Base-by-base conservation (phyloP, 1,284 basidiomycete genomes). In the Sparassis latifolia region DNA sequence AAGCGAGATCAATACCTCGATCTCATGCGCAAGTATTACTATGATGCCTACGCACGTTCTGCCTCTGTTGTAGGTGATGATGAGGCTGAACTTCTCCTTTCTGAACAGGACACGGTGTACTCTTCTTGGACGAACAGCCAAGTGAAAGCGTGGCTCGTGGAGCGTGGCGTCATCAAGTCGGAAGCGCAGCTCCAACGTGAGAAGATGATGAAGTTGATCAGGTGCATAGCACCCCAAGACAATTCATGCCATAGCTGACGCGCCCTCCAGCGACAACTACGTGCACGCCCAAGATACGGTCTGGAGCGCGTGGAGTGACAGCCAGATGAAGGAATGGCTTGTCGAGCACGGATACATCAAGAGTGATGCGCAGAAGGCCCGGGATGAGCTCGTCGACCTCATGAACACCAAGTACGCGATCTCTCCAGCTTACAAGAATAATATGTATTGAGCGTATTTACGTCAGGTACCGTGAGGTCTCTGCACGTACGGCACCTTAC, bases 21-120 rank as follows among this genome's bases (percentile, higher is more conserved):
- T 10, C 65, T 83, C 49, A 92, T 97, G 87, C 74, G 81, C 54
- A 71, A 76, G 44, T 93, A 92, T 64, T 93, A 95, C 66, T 96
- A 91, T 62, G 68, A 66, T 46, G 58, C 27, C 20, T 20, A 20
- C 20, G 20, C 20, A 20, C 20, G 20, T 20, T 20, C 20, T 33
- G n/a, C 12, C n/a, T 30, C 41, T n/a, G 7, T 33, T 31, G 33
- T 10, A 30, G 42, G 9, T 43, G 39, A 6, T 38, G 12, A n/a
- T 41, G 40, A 42, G 55, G 41, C 29, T 31, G 52, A 42, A 46
- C 48, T 20, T 20, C 20, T 20, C 20, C 20, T 20, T 20, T 20
- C 20, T 20, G 20, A 20, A 35, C 58, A 66, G 59, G 62, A 82
- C 45, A 78, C 74, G 37, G 88, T 84, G 40, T 92, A 82, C 76